Base-by-base conservation (phyloP, 805 yeast genomes). In the Saccharomycopsis fermentans region DNA sequence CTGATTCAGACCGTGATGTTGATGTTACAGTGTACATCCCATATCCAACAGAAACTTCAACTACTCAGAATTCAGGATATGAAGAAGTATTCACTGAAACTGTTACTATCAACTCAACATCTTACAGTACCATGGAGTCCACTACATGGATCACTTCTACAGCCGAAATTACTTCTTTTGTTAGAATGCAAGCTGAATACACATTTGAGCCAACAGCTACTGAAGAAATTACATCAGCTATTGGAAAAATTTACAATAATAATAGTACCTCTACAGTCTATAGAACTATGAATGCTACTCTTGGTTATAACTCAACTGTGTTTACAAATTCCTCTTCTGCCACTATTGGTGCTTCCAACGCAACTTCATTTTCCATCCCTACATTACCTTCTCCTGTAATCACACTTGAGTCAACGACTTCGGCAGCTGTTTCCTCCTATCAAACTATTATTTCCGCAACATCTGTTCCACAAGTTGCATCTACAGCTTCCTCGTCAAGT, bases 11-110 rank as follows among this genome's bases (percentile, higher is more conserved):
- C 35, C 52, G 52, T 4, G 62, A 61, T 8, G 56, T 52, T 14
- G 60, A 61, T 34, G 57, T 39, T n/a, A 61, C 63, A 16, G 58
- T 61, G 24, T 61, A 61, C 57, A 39, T 60, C 14, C 62, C 62
- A 26, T 55, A 48, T 35, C 62, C 62, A 47, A 50, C 56, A 6
- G 21, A 53, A 14, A 54, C 57, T 26, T 12, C 26, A n/a, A 19
- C 52, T 16, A 5, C 27, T 55, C 35, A 32, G 12, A 32, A 3
- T 32, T 32, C 35, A 6, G 52, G 11, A 26, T 24, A 24, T 27
- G 35, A 54, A 29, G 52, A 51, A 39, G 17, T 47, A 37, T 47
- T 35, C 29, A 48, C 58, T n/a, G 51, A 43, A 36, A 36, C 55
- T 8, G 24, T 40, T 6, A 19, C 50, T 43, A 21, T 52, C 26